These are phyloP conservation scores for Eremothecium sinecaudum DNA, from an alignment of 1,139 yeast genomes.

Conservation along the genomic window DNA sequence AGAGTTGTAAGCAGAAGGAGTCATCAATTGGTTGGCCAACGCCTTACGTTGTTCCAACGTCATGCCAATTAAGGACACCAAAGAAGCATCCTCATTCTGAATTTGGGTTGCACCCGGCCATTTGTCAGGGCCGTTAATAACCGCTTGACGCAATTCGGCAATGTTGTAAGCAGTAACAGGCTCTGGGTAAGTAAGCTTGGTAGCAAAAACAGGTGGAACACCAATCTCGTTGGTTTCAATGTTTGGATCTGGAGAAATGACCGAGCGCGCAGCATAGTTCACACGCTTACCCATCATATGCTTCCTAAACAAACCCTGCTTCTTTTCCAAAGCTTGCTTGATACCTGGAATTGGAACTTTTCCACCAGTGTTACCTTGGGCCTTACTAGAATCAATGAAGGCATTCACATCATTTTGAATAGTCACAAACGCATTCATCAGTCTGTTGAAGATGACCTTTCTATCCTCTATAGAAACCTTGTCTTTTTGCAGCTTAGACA, in stretches of 20 bases:
- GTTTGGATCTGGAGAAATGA: slow-evolving; percentile 97
- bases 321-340: slow-evolving; percentile 95
- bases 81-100: slow-evolving; percentile 91
- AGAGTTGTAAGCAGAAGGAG: slow-evolving; percentile 54
- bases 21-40: slow-evolving; percentile 86
- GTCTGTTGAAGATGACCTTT: slow-evolving; percentile 69
- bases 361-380: slow-evolving; percentile 57
- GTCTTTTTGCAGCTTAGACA: slow-evolving; percentile 52
- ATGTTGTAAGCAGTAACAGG: slow-evolving; percentile 95
- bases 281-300: slow-evolving; percentile 99
- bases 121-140: slow-evolving; percentile 89
- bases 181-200: slow-evolving; percentile 91
- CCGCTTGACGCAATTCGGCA: slow-evolving; percentile 85
- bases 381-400: slow-evolving; percentile 84
- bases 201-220: slow-evolving; percentile 97
- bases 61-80: slow-evolving; percentile 80
- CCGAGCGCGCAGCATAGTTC: slow-evolving; percentile 97
- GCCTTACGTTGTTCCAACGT: slow-evolving; percentile 90
- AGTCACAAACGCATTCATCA: slow-evolving; percentile 92
- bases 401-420: slow-evolving; percentile 93
- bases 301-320: slow-evolving; percentile 95
- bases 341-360: slow-evolving; percentile 84
- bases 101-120: slow-evolving; percentile 99
- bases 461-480: slow-evolving; percentile 58
- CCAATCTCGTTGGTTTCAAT: slow-evolving; percentile 97